Percentiles rank a stretch among this genome's conserved stretches.
Evolutionary conservation across 495 filamentous ascomycete genomes (phyloP).

Genomic region (Podospora didyma): DNA sequence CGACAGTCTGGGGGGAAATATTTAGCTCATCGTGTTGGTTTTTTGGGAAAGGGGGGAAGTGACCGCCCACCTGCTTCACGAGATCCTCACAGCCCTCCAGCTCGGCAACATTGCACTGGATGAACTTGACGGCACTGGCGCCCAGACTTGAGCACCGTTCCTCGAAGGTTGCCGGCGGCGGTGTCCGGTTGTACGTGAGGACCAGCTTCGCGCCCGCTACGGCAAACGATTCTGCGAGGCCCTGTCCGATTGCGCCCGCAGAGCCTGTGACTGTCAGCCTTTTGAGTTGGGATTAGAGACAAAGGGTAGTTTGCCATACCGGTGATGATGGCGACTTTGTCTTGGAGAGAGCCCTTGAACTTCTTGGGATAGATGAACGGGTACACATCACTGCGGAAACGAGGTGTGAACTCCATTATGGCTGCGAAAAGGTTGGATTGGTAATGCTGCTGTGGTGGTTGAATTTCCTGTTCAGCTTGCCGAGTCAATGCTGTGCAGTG

Average conservation of each 20-base stretch:
- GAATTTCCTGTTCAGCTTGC: too few relatives aligned
- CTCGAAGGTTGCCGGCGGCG: conserved; percentile 18
- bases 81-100: conserved; percentile 25
- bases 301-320: conserved; percentile 6
- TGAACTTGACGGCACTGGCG: conserved; percentile 19
- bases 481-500: too few relatives aligned
- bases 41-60: background rate
- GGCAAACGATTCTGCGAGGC: conserved; percentile 31
- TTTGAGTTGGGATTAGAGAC: too few relatives aligned
- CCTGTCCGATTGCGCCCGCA: conserved; percentile 26
- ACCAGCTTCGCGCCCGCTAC: conserved; percentile 29
- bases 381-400: conserved; percentile 30
- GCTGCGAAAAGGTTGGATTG: too few relatives aligned
- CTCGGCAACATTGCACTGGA: conserved; percentile 26
- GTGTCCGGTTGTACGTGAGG: conserved; percentile 31
- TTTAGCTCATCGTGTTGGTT: background rate
- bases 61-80: conserved; percentile 20
- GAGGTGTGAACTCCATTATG: conserved; percentile 28
- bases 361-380: conserved; percentile 30
- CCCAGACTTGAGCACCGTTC: conserved; percentile 20
- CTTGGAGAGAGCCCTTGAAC: conserved; percentile 23
- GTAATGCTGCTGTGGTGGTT: too few relatives aligned
- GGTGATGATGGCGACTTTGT: conserved; percentile 29
- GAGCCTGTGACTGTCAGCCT: conserved; percentile 14
- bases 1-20: conserved; percentile 2